Conservation (phyloP, 352 stramenopile species). For the Pythium brachiatum region DNA sequence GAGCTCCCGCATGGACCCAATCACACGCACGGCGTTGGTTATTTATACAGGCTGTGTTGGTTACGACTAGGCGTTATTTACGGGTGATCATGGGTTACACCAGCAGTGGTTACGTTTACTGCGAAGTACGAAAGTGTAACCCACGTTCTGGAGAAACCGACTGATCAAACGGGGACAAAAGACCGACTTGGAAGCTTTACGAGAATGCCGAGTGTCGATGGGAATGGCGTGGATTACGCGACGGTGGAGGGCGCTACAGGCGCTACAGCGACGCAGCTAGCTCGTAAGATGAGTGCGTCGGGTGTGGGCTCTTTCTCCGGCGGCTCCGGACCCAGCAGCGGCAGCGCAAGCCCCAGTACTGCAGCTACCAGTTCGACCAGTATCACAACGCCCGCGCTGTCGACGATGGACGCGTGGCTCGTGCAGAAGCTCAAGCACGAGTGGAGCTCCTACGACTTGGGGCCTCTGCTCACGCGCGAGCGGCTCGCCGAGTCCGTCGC, state of each 20-base stretch:
- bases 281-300: conserved; percentile 6
- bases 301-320: conserved; percentile 10
- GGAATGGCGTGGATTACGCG: conserved; percentile 5
- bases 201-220: conserved; percentile 10
- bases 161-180: neutral
- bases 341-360: conserved; percentile 10
- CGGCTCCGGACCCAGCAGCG: neutral
- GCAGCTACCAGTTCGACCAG: neutral
- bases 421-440: conserved; percentile 73
- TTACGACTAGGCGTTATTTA: neutral
- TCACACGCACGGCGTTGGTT: conserved; percentile 4
- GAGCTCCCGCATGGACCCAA: neutral
- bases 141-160: neutral
- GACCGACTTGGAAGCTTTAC: neutral
- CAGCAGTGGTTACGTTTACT: no score
- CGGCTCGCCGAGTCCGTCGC: conserved; percentile 55
- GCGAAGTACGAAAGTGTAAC: neutral
- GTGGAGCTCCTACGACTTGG: conserved; percentile 74
- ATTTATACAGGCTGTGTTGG: neutral
- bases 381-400: neutral
- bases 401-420: conserved; percentile 51
- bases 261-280: neutral
- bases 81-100: neutral
- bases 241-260: neutral
- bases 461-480: conserved; percentile 50